Base-by-base conservation (phyloP, 164 flowering plant genomes). In the Umbellularia californica region DNA sequence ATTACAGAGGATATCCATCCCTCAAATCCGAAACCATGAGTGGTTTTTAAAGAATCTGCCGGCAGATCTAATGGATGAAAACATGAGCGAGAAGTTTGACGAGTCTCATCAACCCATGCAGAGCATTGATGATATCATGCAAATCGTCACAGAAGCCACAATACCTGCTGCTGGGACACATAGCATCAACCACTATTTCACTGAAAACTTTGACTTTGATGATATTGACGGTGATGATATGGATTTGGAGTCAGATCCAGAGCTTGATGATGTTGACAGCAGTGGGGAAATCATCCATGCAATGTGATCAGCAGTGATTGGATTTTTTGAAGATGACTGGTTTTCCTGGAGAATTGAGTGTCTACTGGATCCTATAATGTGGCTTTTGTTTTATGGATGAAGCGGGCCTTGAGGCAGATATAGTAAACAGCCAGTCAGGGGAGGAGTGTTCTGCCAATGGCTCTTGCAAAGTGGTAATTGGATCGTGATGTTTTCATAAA, bases 261-360 rank as follows among this genome's bases (percentile, higher is more conserved):
- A 41, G 47, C 47, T 41, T 41, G 47, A 41, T 25, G 79, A 77
- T 67, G 78, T 89, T 19, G 98, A 92, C 71, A 94, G 98, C 79
- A 94, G 98, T 70, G 98, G 98, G 50, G 98, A 94, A 75, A 85
- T 94, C 3, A 86, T 94, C 5, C 88, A 86, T 78, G 97, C 98
- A 15, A 85, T 93, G 89, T 87, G 79, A 88, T 70, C 15, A 15
- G 67, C 24, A 4, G n/a, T 50, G 28, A 17, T 24, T 60, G 73
- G 70, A 55, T 41, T 33, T 70, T 12, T 67, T 20, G 5, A 15
- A 24, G 10, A 50, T 27, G 33, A 35, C 25, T 17, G 11, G 50
- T 50, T 65, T 41, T 68, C 67, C 12, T 28, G 12, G 64, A 60
- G 62, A 19, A 17, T 35, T n/a, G 23, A 4, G 10, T 52, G 4